Evolutionary conservation across 805 yeast genomes (phyloP), one percentile per base, ranked within the genome.

Genomic region (Candida railenensis): DNA sequence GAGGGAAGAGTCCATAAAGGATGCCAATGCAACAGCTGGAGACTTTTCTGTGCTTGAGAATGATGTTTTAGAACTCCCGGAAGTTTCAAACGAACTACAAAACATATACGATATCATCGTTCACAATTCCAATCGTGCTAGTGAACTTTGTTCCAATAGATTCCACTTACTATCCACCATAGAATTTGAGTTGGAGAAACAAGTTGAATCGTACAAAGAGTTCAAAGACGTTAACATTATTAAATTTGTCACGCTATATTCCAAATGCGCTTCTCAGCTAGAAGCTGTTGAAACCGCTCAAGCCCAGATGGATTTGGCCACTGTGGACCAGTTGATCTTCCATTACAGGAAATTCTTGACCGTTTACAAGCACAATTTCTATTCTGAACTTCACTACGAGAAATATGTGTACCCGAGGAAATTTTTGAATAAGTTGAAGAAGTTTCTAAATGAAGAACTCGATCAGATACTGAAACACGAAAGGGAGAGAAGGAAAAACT

Each of bases 51-150:
- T 83, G 1, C 65, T 86, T 2, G 63, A 64, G 16, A 71, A 71
- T 40, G 91, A 84, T 56, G 69, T 76, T 16, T 53, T 58, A 3
- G 88, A 87, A 49, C 69, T 87, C 3, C 78, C 81, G 0, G 75
- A 71, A 1, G 88, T 87, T 0, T 58, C 82, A 15, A 65, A 61
- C 9, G 77, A 76, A n/a, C 57, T 83, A 34, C 62, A 64, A 48
- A 61, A 68, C 9, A 62, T 71, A 20, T 61, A 62, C 46, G 73
- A 67, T 12, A 61, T 71, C 14, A 60, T 72, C 22, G 40, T 58
- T 28, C 63, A 67, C 43, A 72, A 72, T 48, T 70, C 66, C 49
- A 48, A 54, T 3, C 47, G 74, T 28, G 66, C 66, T 1, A 53
- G 57, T 21, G 64, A 63, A 37, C 50, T 57, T 50, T 3, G 45